Evolutionary conservation across 1,284 basidiomycete species (phyloP), one percentile per base, ranked within the genome.

Genomic region (Pascua guehoae): DNA sequence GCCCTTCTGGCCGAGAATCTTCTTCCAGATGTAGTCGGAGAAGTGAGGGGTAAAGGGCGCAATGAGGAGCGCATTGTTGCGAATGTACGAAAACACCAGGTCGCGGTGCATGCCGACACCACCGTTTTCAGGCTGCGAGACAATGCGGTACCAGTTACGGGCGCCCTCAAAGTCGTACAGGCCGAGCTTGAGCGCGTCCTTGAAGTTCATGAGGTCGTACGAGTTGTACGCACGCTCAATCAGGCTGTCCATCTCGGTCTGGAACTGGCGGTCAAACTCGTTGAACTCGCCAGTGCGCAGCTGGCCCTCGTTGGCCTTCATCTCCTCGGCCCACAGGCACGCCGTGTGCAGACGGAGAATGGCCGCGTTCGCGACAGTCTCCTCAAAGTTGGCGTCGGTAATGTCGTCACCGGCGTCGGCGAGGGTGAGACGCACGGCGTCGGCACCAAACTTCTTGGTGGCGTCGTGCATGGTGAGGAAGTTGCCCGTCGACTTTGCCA

Each of bases 341-440:
- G 97, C 81, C 0, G 95, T 98, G 78, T 95, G 89, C 61, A 99
- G 80, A 60, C 96, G 86, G 70, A 98, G 79, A 73, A 99, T 98
- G 66, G 93, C 94, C 17, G 96, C 94, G 73, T 98, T 99, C 16
- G 96, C 96, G 12, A 89, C 91, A 80, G 93, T 92, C 82, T 98
- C 96, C 75, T 99, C 96, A 69, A 98, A 99, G 74, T 76, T 76
- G 57, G 75, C 75, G 78, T 98, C 95, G 76, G 97, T 94, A 68
- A 98, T 86, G 58, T 93, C 91, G 75, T 98, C 96, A 39, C 96
- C 96, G 32, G 94, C 93, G 80, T 98, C 95, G 41, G 96, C 96
- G 71, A 99, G 83, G 41, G 86, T 85, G 79, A 98, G 80, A 62
- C 96, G 84, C 69, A 90, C 95, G 40, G 95, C 91, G 73, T 76